Evolutionary conservation across 1,284 basidiomycete genomes (phyloP), one percentile per base, ranked within the genome.

Genomic region (Ceratobasidium sp.): DNA sequence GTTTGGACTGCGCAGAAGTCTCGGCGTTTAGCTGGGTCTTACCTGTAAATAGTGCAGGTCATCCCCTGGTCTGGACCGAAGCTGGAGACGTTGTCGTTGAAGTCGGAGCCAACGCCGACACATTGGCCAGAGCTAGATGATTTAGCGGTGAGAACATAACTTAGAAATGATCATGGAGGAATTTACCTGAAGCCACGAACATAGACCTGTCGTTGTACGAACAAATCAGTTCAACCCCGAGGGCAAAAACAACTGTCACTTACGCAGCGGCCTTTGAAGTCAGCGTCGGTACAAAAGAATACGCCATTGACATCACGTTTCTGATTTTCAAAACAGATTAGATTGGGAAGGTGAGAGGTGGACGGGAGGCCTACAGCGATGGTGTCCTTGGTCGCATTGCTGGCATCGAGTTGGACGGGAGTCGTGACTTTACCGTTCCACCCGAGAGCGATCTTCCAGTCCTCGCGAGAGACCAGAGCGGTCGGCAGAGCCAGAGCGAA

Each of bases 31-130:
- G 23, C n/a, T 23, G 3, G 35, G 14, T 30, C 58, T 18, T 38
- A 61, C 58, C 58, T 61, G 43, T 61, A 61, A 21, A 61, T 61
- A 8, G 58, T 61, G 58, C 58, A 61, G 23, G 41, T 44, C 58
- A 46, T 16, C 4, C 58, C 58, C 3, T 4, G 41, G 43, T 61
- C 58, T 8, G 58, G 58, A 26, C 58, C 58, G 43, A 61, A 61
- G 35, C 35, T 38, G 11, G 35, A 38, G 11, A 38, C 35, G 11
- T 38, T 38, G 35, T 38, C 35, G 35, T 38, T 38, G 35, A 38
- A 38, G 35, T 38, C 35, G 11, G 6, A 5, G 35, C 35, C 35
- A 38, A 38, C 35, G 35, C 6, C 6, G 35, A 38, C 35, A 11
- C 35, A 38, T 11, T 38, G 35, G 35, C 35, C 35, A 38, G 35